Evolutionary conservation across 257 asterid genomes (phyloP).

Genomic region (Nyctanthes arbortristis): DNA sequence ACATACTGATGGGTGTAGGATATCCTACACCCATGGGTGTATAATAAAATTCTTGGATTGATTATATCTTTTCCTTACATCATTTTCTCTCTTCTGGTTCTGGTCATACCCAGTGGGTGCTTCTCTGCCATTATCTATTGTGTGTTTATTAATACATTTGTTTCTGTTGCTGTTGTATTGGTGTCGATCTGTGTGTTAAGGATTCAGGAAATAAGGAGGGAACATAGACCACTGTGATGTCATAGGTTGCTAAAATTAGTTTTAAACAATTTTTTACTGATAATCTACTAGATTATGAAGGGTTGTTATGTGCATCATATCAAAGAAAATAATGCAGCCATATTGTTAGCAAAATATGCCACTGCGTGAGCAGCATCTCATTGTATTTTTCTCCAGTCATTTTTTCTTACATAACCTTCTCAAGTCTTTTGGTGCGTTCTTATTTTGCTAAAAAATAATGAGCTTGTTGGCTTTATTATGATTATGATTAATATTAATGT

Average conservation of each 20-base stretch:
- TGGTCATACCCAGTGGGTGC: conserved; percentile 2
- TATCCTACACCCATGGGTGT: too few relatives aligned
- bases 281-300: neutral
- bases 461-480: conserved; percentile 9
- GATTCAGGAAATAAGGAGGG: neutral
- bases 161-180: too few relatives aligned
- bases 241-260: neutral
- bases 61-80: conserved; percentile 1
- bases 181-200: too few relatives aligned
- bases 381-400: neutral
- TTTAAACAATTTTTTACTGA: conserved; percentile 9
- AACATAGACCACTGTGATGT: neutral
- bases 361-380: neutral
- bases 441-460: conserved; percentile 9
- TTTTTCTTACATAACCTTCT: conserved; percentile 18
- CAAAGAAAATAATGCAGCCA: neutral
- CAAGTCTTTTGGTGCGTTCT: neutral
- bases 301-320: neutral
- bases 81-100: conserved; percentile 3
- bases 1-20: too few relatives aligned
- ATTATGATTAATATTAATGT: too few relatives aligned
- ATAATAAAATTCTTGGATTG: too few relatives aligned
- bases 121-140: neutral
- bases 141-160: conserved; percentile 2
- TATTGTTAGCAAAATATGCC: neutral